phyloP scores from a whole-genome alignment of 768 basidiomycete genomes.

The Suillus occidentalis region DNA sequence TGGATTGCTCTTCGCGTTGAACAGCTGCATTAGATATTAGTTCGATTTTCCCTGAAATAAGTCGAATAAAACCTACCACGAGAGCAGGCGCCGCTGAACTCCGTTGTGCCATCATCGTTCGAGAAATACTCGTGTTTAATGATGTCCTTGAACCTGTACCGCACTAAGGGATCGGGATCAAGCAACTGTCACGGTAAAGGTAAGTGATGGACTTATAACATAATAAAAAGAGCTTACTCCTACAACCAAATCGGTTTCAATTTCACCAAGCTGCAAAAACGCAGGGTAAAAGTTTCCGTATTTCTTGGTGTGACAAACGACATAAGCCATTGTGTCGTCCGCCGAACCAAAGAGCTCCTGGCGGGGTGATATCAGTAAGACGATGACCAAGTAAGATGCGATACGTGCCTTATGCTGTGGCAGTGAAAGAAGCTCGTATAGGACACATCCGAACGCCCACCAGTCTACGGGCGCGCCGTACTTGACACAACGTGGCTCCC shows the following conservation, averaged over 20 bases:
- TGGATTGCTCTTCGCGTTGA: background rate
- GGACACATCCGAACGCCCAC: constrained; percentile 43
- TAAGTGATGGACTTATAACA: background rate
- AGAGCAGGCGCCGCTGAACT: constrained; percentile 22
- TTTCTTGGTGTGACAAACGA: constrained; percentile 18
- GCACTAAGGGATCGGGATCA: background rate
- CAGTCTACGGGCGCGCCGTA: constrained; percentile 40
- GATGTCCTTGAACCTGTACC: background rate
- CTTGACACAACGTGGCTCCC: constrained; percentile 1
- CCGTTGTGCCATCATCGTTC: constrained; percentile 14
- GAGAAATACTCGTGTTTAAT: constrained; percentile 4
- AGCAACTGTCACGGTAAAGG: background rate
- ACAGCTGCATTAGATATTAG: background rate
- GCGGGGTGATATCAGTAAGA: background rate
- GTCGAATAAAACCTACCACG: constrained; percentile 17
- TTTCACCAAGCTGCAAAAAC: constrained; percentile 22
- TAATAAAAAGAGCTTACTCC: constrained; percentile 26
- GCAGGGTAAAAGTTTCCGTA: constrained; percentile 18
- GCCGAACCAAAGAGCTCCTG: constrained; percentile 35
- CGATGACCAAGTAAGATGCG: background rate
- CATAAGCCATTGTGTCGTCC: constrained; percentile 22
- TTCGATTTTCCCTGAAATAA: background rate
- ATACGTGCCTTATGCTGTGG: constrained; percentile 22
- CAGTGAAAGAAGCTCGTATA: constrained; percentile 37
- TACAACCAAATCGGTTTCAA: constrained; percentile 28